These are phyloP conservation scores for Lactarius psammicola DNA, from an alignment of 768 basidiomycete species.

Conservation along the genomic window DNA sequence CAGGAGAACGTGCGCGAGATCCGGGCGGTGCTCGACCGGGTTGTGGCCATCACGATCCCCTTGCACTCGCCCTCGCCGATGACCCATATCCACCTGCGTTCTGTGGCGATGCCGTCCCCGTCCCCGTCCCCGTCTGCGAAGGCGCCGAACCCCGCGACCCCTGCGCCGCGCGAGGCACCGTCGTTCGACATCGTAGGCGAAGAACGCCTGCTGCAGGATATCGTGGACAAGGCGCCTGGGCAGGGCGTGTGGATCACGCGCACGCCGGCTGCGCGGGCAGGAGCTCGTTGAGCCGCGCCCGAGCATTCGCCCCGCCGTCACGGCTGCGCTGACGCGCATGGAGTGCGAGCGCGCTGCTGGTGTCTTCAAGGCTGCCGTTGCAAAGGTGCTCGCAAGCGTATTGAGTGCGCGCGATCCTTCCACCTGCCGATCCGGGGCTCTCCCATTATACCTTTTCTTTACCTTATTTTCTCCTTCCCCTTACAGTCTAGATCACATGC, in stretches of 20 bases:
- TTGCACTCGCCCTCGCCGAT: slow-evolving; percentile 94
- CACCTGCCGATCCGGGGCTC: too few relatives aligned
- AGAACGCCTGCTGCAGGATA: slow-evolving; percentile 82
- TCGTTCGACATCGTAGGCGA: slow-evolving; percentile 61
- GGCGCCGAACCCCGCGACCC: slow-evolving; percentile 50
- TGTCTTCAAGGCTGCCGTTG: slow-evolving; percentile 68
- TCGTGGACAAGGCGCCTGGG: slow-evolving; percentile 81
- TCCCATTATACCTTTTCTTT: too few relatives aligned
- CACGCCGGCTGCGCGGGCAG: slow-evolving; percentile 78
- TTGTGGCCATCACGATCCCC: slow-evolving; percentile 82
- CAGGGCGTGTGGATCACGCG: slow-evolving; percentile 86
- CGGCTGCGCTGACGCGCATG: slow-evolving; percentile 77
- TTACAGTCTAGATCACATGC: too few relatives aligned
- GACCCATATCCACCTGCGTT: slow-evolving; percentile 75
- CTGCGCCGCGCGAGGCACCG: slow-evolving; percentile 46
- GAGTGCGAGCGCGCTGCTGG: slow-evolving; percentile 87
- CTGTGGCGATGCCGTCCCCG: slow-evolving; percentile 28
- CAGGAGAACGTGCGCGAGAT: slow-evolving; percentile 80
- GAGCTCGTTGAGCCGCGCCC: slow-evolving; percentile 81
- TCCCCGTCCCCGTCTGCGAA: slow-evolving; percentile 37
- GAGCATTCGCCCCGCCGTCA: slow-evolving; percentile 80
- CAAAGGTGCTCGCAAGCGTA: too few relatives aligned
- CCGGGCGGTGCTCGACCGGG: slow-evolving; percentile 75
- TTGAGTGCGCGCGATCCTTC: too few relatives aligned
- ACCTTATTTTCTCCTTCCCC: too few relatives aligned